phyloP scores from a whole-genome alignment of 305 asterid species.

The Fraxinus floribunda region DNA sequence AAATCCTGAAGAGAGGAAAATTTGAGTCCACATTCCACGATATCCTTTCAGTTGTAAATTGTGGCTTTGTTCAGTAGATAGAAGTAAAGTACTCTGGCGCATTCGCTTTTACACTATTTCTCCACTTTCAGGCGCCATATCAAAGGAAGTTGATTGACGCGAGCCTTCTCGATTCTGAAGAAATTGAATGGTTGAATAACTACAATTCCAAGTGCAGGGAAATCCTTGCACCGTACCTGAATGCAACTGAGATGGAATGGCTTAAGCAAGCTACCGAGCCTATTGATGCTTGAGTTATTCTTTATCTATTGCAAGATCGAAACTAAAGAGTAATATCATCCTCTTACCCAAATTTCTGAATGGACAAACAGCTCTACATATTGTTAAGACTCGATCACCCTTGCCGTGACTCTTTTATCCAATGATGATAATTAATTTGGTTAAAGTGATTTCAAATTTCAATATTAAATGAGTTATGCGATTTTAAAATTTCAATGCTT shows the following conservation, averaged over 20 bases:
- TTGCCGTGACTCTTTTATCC: not conserved
- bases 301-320: not conserved
- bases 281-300: slow-evolving; percentile 34
- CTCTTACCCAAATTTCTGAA: not conserved
- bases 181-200: slow-evolving; percentile 76
- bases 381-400: not conserved
- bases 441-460: not conserved
- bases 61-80: not conserved
- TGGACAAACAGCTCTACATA: not conserved
- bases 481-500: too few relatives aligned
- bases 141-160: slow-evolving; percentile 74
- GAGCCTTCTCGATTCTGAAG: slow-evolving; percentile 71
- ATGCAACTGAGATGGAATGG: slow-evolving; percentile 74
- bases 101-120: not conserved
- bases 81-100: not conserved
- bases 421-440: not conserved
- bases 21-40: not conserved
- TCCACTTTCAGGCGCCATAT: slow-evolving; percentile 74
- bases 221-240: slow-evolving; percentile 63
- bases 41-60: not conserved
- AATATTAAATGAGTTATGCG: not conserved
- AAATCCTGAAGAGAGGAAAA: not conserved
- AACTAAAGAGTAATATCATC: not conserved
- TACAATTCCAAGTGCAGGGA: slow-evolving; percentile 75
- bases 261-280: slow-evolving; percentile 80